Base-by-base conservation (phyloP, 2,329 filamentous ascomycete species). In the Dissoconium aciculare region DNA sequence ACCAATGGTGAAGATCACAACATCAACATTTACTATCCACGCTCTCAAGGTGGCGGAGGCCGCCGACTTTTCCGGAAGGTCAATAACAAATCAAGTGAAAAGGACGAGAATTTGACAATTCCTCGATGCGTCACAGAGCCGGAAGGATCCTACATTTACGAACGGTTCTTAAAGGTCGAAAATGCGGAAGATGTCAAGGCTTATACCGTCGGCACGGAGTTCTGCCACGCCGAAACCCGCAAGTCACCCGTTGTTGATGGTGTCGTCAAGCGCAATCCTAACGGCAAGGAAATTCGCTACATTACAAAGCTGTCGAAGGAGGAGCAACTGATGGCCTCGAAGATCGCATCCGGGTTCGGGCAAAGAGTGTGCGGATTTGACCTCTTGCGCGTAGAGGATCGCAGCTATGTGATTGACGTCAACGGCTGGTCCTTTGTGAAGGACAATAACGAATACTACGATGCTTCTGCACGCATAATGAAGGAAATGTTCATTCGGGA, bases 381-480 rank as follows among this genome's bases (percentile, higher is more conserved):
- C 53, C 66, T 98, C 37, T 64, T 98, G 34, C 76, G 91, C 15
- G 83, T 85, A 9, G 76, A 74, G 29, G 82, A 84, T 11, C 82
- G 82, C 54, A 95, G 87, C 53, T 98, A 83, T 57, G 89, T 98
- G 28, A 98, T 98, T 43, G 89, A 98, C 48, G 89, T 98, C 45
- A 98, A 98, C 54, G 89, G 89, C 9, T 98, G 91, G 91, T 95
- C 87, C 51, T 98, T 98, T 49, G 89, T 98, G 54, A 98, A 98
- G 55, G 91, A 98, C 54, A 98, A 98, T 47, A 87, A 94, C 39
- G 85, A 92, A 37, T 98, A 98, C 56, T 98, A 98, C 53, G 81
- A 95, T 49, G 82, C 83, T 49, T 89, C 78, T 44, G 74, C 89
- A 13, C 75, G 66, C 36, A 93, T 95, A 28, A 62, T 98, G 30